A percentile compares a stretch with the other conserved stretches of the same genome.
phyloP scores from a whole-genome alignment of 345 rosid species.

The Murraya koenigii region DNA sequence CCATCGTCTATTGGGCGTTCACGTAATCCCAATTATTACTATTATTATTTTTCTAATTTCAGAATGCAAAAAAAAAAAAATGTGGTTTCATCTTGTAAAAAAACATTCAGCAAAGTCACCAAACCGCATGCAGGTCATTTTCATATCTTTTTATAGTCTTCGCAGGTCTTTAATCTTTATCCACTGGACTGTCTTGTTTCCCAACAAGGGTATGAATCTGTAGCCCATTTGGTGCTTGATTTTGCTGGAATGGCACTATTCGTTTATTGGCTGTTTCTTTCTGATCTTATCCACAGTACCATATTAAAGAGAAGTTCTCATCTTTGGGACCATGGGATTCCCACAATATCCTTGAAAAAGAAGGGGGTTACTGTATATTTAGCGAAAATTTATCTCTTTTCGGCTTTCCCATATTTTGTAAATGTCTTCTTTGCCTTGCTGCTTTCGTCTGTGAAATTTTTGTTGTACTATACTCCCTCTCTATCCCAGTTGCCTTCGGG shows the following conservation, averaged over 20 bases:
- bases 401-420: too few relatives aligned
- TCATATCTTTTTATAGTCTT: not conserved
- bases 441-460: not conserved
- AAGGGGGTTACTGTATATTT: not conserved
- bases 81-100: not conserved
- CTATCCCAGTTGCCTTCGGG: not conserved
- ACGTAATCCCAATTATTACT: too few relatives aligned
- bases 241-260: not conserved
- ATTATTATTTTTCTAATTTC: too few relatives aligned
- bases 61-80: too few relatives aligned
- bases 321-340: not conserved
- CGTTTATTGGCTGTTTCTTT: conserved; percentile 9
- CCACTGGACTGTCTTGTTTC: not conserved
- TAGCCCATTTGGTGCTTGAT: not conserved
- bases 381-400: not conserved
- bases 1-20: not conserved
- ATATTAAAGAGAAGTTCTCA: not conserved
- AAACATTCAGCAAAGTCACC: not conserved
- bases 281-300: not conserved
- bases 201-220: not conserved
- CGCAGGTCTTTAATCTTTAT: not conserved
- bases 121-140: not conserved
- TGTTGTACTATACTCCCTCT: not conserved
- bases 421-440: not conserved
- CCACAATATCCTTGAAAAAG: not conserved